Conservation (phyloP, 2,329 filamentous ascomycete genomes). For the Sarocladiaceae sp. region DNA sequence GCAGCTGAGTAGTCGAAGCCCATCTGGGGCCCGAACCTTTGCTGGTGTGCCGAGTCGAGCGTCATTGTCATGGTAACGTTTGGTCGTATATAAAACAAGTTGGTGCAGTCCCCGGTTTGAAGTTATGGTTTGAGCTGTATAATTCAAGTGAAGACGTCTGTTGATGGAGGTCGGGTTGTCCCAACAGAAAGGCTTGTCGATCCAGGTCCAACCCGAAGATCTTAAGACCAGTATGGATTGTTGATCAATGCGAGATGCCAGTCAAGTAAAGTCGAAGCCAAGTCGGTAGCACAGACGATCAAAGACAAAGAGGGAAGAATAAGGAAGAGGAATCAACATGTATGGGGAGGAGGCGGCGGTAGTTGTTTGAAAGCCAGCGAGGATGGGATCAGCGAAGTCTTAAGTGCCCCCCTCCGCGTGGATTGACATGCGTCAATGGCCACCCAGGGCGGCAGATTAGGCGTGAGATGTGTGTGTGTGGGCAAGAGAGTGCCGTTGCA, state of each 20-base stretch:
- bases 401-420: conserved; percentile 42
- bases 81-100: too few species aligned
- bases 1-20: conserved; percentile 65
- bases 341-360: background rate
- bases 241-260: conserved; percentile 50
- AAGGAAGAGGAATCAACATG: background rate
- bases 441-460: conserved; percentile 9
- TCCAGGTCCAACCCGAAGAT: conserved; percentile 11
- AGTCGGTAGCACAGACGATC: conserved; percentile 38
- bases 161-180: too few species aligned
- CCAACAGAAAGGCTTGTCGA: background rate
- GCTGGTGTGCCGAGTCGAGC: conserved; percentile 77
- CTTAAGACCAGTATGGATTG: conserved; percentile 22
- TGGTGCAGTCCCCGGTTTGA: too few species aligned
- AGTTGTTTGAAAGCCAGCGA: background rate
- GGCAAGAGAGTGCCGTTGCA: conserved; percentile 4
- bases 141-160: too few species aligned
- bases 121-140: too few species aligned
- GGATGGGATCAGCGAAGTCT: conserved; percentile 55
- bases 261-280: conserved; percentile 25
- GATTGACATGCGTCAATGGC: conserved; percentile 35
- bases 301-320: conserved; percentile 26
- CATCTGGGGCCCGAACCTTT: conserved; percentile 68
- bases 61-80: conserved; percentile 81
- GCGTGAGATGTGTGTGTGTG: conserved; percentile 4